A percentile compares a stretch with the other conserved stretches of the same genome.
Evolutionary conservation across 2,329 filamentous ascomycete genomes (phyloP).

Genomic region (Piedraia hortae): DNA sequence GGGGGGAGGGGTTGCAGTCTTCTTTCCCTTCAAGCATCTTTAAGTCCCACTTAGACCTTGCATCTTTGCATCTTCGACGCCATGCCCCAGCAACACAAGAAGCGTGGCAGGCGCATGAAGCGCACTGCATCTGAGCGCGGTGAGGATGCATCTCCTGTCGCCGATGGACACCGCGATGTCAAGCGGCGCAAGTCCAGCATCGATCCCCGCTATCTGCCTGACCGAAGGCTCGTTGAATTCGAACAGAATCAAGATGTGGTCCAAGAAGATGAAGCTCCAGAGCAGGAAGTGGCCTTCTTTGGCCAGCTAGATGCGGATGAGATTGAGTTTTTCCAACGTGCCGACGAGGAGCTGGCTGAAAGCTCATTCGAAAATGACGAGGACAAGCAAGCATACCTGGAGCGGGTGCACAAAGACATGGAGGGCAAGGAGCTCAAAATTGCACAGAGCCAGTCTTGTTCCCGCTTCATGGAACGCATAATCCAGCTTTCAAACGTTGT

Average conservation of each 20-base stretch:
- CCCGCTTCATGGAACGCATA: constrained; percentile 69
- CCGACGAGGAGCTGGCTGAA: constrained; percentile 67
- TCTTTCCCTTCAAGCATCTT: too few species aligned
- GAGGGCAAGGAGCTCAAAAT: constrained; percentile 86
- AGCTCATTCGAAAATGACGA: constrained; percentile 64
- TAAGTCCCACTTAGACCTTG: not conserved
- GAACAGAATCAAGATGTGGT: constrained; percentile 6
- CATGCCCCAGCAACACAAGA: constrained; percentile 33
- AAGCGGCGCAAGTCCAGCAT: constrained; percentile 12
- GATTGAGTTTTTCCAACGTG: constrained; percentile 80
- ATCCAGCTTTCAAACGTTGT: constrained; percentile 51
- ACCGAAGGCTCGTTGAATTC: constrained; percentile 1
- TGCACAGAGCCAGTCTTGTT: constrained; percentile 85
- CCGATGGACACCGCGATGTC: constrained; percentile 6
- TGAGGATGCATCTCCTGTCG: constrained; percentile 2
- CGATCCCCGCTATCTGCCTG: constrained; percentile 2
- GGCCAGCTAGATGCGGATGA: constrained; percentile 80
- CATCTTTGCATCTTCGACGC: constrained; percentile 1
- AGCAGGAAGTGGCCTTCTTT: constrained; percentile 48
- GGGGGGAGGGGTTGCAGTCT: too few species aligned
- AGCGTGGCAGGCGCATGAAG: constrained; percentile 28
- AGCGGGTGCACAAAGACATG: constrained; percentile 66
- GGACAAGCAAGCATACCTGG: constrained; percentile 27
- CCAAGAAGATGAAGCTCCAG: constrained; percentile 10
- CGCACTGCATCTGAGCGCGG: constrained; percentile 19